Percentiles rank a stretch among this genome's conserved stretches.
These are phyloP conservation scores for Blastocystis sp. DNA, from an alignment of 352 stramenopile species.

Conservation along the genomic window DNA sequence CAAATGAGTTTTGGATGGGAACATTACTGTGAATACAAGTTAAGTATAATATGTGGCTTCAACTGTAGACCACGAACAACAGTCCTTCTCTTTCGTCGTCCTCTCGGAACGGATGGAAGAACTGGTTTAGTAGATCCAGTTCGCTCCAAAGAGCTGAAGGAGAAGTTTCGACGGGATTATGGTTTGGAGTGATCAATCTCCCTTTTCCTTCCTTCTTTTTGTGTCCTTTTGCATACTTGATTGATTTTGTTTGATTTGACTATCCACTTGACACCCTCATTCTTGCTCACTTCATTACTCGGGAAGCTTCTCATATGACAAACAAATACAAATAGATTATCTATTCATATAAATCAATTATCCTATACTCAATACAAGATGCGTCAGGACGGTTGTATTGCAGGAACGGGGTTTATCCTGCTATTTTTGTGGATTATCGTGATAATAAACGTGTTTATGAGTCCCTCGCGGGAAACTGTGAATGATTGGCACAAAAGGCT, in stretches of 20 bases:
- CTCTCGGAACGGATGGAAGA: conserved; percentile 10
- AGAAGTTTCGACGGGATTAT: conserved; percentile 16
- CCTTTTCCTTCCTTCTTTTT: not conserved
- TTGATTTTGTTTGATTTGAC: not conserved
- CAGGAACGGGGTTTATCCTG: conserved; percentile 26
- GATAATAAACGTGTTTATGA: not conserved
- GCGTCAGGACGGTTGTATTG: conserved; percentile 28
- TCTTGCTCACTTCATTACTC: not conserved
- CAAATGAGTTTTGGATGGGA: conserved; percentile 21
- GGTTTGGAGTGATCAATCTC: not conserved
- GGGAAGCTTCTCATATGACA: too few species aligned
- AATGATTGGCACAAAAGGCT: not conserved
- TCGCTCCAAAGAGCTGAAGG: not conserved
- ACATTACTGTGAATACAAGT: conserved; percentile 32
- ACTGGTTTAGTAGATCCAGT: not conserved
- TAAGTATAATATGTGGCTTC: too few species aligned
- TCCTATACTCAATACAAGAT: not conserved
- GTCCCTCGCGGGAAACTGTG: not conserved
- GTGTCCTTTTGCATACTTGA: not conserved
- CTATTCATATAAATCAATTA: not conserved
- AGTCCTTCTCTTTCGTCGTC: conserved; percentile 3
- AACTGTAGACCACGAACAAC: not conserved
- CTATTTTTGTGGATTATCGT: not conserved
- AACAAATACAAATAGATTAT: too few species aligned
- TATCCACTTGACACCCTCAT: not conserved